Base-by-base conservation (phyloP, 73 alveolate genomes). In the Blepharisma stoltei region DNA sequence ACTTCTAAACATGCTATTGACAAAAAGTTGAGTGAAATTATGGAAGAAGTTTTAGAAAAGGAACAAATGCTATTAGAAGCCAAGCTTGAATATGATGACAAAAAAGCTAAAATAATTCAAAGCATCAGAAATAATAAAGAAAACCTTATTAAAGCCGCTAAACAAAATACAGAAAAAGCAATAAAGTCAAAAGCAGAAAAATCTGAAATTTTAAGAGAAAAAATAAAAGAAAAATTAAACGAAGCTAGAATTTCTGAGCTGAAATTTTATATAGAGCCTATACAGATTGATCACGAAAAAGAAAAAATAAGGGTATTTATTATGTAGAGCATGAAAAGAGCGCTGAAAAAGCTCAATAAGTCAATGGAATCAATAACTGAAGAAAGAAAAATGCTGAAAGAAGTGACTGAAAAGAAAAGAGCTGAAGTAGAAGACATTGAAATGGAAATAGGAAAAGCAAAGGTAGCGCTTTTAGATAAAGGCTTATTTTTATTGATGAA, bases 401-500 rank as follows among this genome's bases (percentile, higher is more conserved):
- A 32, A 32, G 41, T 32, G 41, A 32, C 41, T 32, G 41, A 32
- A 32, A 32, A 32, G 41, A 32, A 32, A 32, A 32, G 41, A 32
- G 41, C 41, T 32, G 41, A 32, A 38, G 23, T 60, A 8, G 73
- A 14, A 38, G 23, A 60, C 14, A 60, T 60, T 60, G 73, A 60
- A 60, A 60, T 60, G 73, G 73, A 60, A 14, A 60, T 60, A n/a
- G 73, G 73, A 38, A 14, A 14, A 25, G 14, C 23, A 18, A 60
- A 60, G 73, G 73, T 32, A 32, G 41, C 41, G 3, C 41, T 32
- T 32, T 32, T 32, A 32, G 41, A 32, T 32, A 32, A 32, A 32
- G 41, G 41, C 41, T 32, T 32, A 32, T 32, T 32, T 32, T 32
- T 32, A 32, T 32, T 32, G 41, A 32, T 32, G 41, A 32, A 32